These are phyloP conservation scores for Aspergillus sp. DNA, from an alignment of 2,329 filamentous ascomycete genomes.

Conservation along the genomic window DNA sequence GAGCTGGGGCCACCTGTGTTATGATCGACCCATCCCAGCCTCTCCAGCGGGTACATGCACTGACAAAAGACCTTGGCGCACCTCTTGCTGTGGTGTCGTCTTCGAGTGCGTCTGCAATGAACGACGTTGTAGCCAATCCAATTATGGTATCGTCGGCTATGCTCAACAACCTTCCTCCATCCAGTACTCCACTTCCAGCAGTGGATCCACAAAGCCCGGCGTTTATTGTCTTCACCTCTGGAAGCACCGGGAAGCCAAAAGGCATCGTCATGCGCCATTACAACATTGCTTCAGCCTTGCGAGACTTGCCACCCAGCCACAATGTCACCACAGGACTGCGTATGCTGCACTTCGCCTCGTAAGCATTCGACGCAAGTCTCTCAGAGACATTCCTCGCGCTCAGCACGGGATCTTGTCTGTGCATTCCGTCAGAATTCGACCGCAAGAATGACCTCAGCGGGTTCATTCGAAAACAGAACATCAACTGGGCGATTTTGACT, in stretches of 20 bases:
- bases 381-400: conserved; percentile 27
- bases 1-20: not conserved
- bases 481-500: conserved; percentile 47
- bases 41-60: not conserved
- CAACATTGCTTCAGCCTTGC: conserved; percentile 40
- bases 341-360: conserved; percentile 35
- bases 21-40: not conserved
- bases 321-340: conserved; percentile 4
- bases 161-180: not conserved
- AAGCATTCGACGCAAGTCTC: conserved; percentile 39
- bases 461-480: conserved; percentile 28
- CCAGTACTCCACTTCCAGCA: not conserved
- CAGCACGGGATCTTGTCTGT: conserved; percentile 38
- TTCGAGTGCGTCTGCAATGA: not conserved
- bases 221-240: conserved; percentile 49
- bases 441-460: conserved; percentile 35
- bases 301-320: too few relatives aligned
- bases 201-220: not conserved
- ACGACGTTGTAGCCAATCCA: too few relatives aligned
- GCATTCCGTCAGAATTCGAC: conserved; percentile 36
- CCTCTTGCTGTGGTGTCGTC: not conserved
- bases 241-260: conserved; percentile 43
- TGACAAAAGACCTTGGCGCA: not conserved
- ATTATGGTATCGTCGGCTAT: not conserved
- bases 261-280: conserved; percentile 52